Base-by-base conservation (phyloP, 2,329 filamentous ascomycete species). In the Pestalotiopsis fici region DNA sequence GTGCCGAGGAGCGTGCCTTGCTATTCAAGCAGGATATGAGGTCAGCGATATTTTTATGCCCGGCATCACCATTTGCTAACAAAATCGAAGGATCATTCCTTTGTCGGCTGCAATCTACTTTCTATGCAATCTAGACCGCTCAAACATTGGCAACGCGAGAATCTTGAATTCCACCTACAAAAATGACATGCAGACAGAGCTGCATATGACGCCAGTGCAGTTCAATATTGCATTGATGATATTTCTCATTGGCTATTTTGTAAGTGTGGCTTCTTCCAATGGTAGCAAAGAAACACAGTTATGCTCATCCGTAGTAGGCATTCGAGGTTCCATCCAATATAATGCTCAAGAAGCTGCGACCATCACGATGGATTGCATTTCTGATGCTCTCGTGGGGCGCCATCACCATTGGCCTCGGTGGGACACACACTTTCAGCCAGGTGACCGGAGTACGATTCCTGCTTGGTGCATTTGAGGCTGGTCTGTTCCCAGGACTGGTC, bases 81-180 rank as follows among this genome's bases (percentile, higher is more conserved):
- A 31, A n/a, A 23, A 7, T 3, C 31, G 87, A 21, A 83, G 86
- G 65, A 90, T 92, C 66, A 80, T 92, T 15, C 90, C 90, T 1
- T 78, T 92, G 15, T 87, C 83, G n/a, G 87, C 88, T 6, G 80
- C 77, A 64, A 90, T 92, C 63, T 92, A 91, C 76, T 83, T 92
- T 59, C 83, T 92, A 25, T 90, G 88, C 77, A 92, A 90, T 75
- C 84, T 92, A 27, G 90, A 92, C 77, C 83, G 88, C 56, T 86
- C 88, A 66, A 93, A 92, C 76, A 92, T 93, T 67, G 89, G 89
- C 74, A 91, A 91, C 75, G 89, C 90, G 55, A 89, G 88, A 77
- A 87, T 91, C 28, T 82, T 92, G 69, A 92, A 93, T 74, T 80
- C 84, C 23, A 82, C 86, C 12, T 86, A 85, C 0, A 76, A 83